Conservation (phyloP, 805 yeast species). For the Schwanniomyces pseudopolymorphus region DNA sequence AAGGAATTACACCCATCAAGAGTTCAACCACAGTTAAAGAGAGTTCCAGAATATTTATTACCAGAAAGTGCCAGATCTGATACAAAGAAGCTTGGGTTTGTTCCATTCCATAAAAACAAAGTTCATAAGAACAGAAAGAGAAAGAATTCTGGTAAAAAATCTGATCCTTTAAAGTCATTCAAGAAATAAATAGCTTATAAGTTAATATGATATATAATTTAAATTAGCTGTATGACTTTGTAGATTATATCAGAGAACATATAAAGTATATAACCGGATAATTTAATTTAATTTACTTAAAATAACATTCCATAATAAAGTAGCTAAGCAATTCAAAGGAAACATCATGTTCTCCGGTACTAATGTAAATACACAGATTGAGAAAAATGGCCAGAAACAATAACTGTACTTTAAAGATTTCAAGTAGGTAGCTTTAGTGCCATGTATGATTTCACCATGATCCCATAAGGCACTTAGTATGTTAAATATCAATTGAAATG, state of each 20-base stretch:
- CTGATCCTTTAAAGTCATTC: slow-evolving; percentile 63
- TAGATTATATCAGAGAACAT: background rate
- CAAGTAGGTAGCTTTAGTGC: slow-evolving; percentile 39
- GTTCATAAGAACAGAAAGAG: slow-evolving; percentile 44
- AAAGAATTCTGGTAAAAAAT: slow-evolving; percentile 40
- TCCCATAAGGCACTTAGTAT: slow-evolving; percentile 58
- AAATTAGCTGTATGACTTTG: background rate
- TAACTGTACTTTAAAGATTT: slow-evolving; percentile 53
- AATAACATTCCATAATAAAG: slow-evolving; percentile 55
- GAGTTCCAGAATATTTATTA: slow-evolving; percentile 88
- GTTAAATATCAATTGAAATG: slow-evolving; percentile 53
- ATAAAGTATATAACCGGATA: background rate
- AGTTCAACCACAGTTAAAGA: slow-evolving; percentile 79
- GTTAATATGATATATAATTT: background rate
- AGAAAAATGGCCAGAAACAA: slow-evolving; percentile 60
- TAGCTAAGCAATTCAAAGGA: slow-evolving; percentile 58
- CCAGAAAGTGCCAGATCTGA: slow-evolving; percentile 72
- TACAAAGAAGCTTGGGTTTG: slow-evolving; percentile 61
- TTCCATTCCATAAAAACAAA: slow-evolving; percentile 64
- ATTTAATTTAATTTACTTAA: slow-evolving; percentile 33
- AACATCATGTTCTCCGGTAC: slow-evolving; percentile 52
- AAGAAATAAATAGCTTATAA: slow-evolving; percentile 9
- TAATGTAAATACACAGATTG: slow-evolving; percentile 48
- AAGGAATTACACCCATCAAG: slow-evolving; percentile 81
- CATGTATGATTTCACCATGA: slow-evolving; percentile 34